Conservation (phyloP, 768 basidiomycete species). For the Tricholoma saponaceum region DNA sequence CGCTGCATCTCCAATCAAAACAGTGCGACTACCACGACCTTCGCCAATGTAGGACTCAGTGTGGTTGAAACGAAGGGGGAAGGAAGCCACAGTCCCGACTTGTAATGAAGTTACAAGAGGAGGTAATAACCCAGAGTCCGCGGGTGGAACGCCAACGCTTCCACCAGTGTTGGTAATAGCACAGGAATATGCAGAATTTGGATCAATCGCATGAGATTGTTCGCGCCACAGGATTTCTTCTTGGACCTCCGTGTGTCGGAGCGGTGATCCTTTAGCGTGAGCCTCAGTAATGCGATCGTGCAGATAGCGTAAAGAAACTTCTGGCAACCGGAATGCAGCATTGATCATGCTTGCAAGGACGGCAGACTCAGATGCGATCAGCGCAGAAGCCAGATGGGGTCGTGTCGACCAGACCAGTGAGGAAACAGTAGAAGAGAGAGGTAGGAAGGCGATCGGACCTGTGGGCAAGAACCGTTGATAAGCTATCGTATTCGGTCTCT, state of each 20-base stretch:
- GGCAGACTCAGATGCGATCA: slow-evolving; percentile 60
- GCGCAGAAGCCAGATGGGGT: slow-evolving; percentile 67
- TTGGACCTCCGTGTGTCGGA: slow-evolving; percentile 46
- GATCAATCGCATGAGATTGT: slow-evolving; percentile 59
- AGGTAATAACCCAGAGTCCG: slow-evolving; percentile 62
- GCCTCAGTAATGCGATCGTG: slow-evolving; percentile 57
- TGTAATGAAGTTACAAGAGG: slow-evolving; percentile 74
- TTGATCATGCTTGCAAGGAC: slow-evolving; percentile 79
- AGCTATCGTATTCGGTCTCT: slow-evolving; percentile 70
- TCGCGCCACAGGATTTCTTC: slow-evolving; percentile 75
- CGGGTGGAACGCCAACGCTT: slow-evolving; percentile 52
- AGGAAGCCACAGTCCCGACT: slow-evolving; percentile 73
- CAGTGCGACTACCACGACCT: slow-evolving; percentile 62
- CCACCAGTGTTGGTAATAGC: slow-evolving; percentile 24
- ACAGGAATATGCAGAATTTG: slow-evolving; percentile 60
- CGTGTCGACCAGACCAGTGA: slow-evolving; percentile 95
- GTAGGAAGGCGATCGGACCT: slow-evolving; percentile 94
- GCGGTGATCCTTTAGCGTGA: slow-evolving; percentile 35
- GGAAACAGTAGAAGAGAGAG: slow-evolving; percentile 70
- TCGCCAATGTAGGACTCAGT: slow-evolving; percentile 84
- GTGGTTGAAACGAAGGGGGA: slow-evolving; percentile 86
- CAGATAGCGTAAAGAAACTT: slow-evolving; percentile 66
- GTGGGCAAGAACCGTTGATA: slow-evolving; percentile 95
- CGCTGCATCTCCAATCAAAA: slow-evolving; percentile 92
- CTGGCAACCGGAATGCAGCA: slow-evolving; percentile 83